These are phyloP conservation scores for Apophysomyces sp. DNA, from an alignment of 371 early-diverging fungal species.

Conservation along the genomic window DNA sequence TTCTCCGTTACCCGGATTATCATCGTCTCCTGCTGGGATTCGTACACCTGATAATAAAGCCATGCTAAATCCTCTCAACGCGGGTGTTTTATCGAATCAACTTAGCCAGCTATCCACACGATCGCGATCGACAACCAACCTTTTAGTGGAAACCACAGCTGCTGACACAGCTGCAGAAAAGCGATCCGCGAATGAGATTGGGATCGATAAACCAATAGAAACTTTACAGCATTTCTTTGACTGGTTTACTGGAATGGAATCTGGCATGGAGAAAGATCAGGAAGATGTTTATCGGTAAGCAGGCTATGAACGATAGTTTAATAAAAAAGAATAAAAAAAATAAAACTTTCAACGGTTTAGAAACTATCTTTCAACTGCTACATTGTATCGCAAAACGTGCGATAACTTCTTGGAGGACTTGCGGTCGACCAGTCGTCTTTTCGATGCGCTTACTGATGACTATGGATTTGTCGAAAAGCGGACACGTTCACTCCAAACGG, in stretches of 20 bases:
- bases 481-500: constrained; percentile 72
- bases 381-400: constrained; percentile 50
- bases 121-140: constrained; percentile 46
- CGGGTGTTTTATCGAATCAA: constrained; percentile 25
- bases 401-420: constrained; percentile 62
- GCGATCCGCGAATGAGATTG: constrained; percentile 30
- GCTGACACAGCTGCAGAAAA: constrained; percentile 31
- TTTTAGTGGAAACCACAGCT: constrained; percentile 34
- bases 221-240: constrained; percentile 87
- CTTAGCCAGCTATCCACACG: constrained; percentile 24
- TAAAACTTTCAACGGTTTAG: constrained; percentile 8
- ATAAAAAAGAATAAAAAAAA: neutral
- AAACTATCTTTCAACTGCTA: constrained; percentile 54
- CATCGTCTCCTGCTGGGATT: constrained; percentile 30
- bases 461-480: constrained; percentile 75
- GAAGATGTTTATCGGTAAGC: constrained; percentile 77
- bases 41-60: constrained; percentile 26
- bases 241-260: constrained; percentile 84
- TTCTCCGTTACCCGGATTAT: constrained; percentile 16
- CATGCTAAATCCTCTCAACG: constrained; percentile 24
- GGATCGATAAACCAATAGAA: constrained; percentile 62
- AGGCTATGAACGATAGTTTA: too few relatives aligned
- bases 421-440: constrained; percentile 45
- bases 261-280: constrained; percentile 80
- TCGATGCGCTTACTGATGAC: constrained; percentile 61